These are phyloP conservation scores for Trichophaea hybrida DNA, from an alignment of 2,329 filamentous ascomycete species.

Conservation along the genomic window DNA sequence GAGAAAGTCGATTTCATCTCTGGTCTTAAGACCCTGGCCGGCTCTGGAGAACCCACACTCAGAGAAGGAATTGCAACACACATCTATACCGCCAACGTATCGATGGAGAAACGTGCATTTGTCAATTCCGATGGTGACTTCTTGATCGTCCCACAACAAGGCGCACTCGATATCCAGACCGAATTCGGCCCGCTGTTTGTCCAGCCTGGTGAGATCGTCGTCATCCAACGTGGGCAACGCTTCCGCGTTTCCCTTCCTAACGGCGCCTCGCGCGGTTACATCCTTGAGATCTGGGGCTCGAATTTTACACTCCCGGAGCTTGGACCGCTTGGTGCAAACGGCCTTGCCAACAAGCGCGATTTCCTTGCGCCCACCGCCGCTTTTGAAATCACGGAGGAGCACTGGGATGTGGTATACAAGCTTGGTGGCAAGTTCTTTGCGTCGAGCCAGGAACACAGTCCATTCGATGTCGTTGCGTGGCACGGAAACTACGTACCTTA, in stretches of 20 bases:
- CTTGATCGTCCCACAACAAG: constrained; percentile 50
- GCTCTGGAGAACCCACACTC: constrained; percentile 39
- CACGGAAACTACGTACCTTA: constrained; percentile 52
- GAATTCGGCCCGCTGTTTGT: constrained; percentile 51
- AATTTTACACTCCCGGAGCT: constrained; percentile 53
- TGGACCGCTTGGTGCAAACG: constrained; percentile 51
- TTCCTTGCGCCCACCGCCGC: constrained; percentile 47
- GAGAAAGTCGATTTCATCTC: constrained; percentile 36
- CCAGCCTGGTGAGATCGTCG: constrained; percentile 51
- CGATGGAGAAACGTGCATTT: constrained; percentile 36
- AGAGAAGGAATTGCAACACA: constrained; percentile 38
- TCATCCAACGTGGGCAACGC: constrained; percentile 52
- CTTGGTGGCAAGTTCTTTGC: constrained; percentile 47
- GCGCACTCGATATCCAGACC: constrained; percentile 51
- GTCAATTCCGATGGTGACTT: constrained; percentile 51
- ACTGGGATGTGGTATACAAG: constrained; percentile 47
- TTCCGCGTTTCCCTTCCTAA: constrained; percentile 47
- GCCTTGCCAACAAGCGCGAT: constrained; percentile 50
- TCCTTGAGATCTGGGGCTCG: constrained; percentile 51
- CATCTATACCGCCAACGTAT: constrained; percentile 37
- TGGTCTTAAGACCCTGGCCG: constrained; percentile 38
- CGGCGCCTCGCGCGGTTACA: constrained; percentile 49
- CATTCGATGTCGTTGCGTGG: constrained; percentile 60
- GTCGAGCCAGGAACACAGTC: constrained; percentile 48
- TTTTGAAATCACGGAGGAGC: constrained; percentile 33